phyloP scores from a whole-genome alignment of 2,329 filamentous ascomycete species.

The Aspergillus ochraceus region DNA sequence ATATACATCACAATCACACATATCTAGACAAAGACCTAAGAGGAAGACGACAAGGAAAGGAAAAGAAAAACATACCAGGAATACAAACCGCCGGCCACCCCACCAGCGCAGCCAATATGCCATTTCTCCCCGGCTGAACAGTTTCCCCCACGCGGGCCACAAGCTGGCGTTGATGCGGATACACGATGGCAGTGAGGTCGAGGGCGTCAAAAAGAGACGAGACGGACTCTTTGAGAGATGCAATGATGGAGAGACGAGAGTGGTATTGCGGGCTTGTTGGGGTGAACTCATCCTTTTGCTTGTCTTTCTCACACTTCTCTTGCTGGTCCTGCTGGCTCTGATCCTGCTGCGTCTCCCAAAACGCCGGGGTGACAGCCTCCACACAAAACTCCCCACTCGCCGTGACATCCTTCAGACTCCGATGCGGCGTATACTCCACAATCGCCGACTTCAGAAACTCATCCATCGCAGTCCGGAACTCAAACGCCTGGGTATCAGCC shows the following conservation, averaged over 20 bases:
- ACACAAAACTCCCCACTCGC: conserved; percentile 52
- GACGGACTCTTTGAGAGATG: conserved; percentile 53
- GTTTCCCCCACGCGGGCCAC: conserved; percentile 59
- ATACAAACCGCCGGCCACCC: conserved; percentile 53
- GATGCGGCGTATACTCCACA: conserved; percentile 21
- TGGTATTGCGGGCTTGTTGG: conserved; percentile 54
- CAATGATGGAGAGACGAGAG: conserved; percentile 50
- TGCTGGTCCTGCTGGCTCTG: neutral
- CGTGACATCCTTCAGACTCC: conserved; percentile 53
- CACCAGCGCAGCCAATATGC: conserved; percentile 56
- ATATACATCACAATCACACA: no score
- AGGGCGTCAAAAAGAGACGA: conserved; percentile 52
- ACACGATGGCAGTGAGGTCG: conserved; percentile 59
- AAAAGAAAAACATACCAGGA: conserved; percentile 33
- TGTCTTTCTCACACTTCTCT: neutral
- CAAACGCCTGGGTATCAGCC: conserved; percentile 62
- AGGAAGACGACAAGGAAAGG: neutral
- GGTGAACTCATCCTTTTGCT: conserved; percentile 51
- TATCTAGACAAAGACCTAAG: neutral
- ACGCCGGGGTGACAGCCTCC: conserved; percentile 54
- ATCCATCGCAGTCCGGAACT: conserved; percentile 59
- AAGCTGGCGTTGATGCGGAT: conserved; percentile 65
- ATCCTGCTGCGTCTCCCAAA: conserved; percentile 54
- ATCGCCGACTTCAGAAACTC: conserved; percentile 51
- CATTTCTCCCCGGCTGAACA: conserved; percentile 61